phyloP scores from a whole-genome alignment of 306 rosid species.

The Inga laurina region DNA sequence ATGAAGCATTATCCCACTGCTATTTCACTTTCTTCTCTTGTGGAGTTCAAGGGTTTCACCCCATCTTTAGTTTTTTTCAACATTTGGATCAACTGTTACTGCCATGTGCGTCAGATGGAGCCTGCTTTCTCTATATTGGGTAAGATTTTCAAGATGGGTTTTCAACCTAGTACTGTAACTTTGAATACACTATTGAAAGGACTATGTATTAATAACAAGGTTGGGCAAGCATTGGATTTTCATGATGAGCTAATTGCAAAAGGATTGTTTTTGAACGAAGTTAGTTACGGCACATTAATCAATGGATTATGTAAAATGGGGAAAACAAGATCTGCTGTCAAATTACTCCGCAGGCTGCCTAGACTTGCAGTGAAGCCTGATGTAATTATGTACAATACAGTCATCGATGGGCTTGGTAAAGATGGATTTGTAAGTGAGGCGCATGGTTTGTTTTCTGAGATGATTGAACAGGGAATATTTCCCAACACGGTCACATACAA shows the following conservation, averaged over 20 bases:
- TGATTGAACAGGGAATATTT: not conserved
- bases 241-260: not conserved
- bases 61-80: no score
- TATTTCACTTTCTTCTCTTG: no score
- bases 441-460: not conserved
- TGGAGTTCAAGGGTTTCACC: no score
- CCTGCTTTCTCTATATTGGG: not conserved
- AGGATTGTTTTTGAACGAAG: not conserved
- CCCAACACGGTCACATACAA: not conserved
- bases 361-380: no score
- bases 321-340: no score
- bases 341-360: no score
- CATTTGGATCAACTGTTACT: not conserved
- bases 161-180: not conserved
- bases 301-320: no score
- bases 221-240: not conserved
- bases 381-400: no score
- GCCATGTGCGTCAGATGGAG: not conserved
- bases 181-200: not conserved
- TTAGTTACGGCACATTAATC: not conserved
- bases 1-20: no score
- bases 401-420: no score
- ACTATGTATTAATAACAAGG: not conserved
- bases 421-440: not conserved
- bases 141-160: not conserved